Base-by-base conservation (phyloP, 2,329 filamentous ascomycete species). In the Fusarium compactum region DNA sequence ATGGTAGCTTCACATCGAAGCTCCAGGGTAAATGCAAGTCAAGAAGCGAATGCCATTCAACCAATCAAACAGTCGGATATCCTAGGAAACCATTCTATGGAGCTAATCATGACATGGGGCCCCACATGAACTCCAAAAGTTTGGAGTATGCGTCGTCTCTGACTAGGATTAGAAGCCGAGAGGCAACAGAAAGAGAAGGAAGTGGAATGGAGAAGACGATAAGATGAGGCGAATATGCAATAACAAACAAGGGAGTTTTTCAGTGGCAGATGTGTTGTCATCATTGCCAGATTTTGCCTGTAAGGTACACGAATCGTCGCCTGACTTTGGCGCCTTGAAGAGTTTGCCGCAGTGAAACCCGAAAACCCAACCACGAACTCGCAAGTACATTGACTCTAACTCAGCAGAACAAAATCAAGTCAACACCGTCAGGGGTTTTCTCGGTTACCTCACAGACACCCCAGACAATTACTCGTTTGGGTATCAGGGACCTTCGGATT, bases 331-430 rank as follows among this genome's bases (percentile, higher is more conserved):
- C 48, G 55, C 51, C 41, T 65, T 59, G 48, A 56, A 38, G 40
- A 69, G 58, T 58, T 52, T 44, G 58, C 43, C 30, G 50, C 38
- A 30, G 54, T 71, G 63, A 67, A 67, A 68, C 67, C 54, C 43
- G 40, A 68, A 59, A 57, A n/a, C 32, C 58, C 40, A 68, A 64
- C 24, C 25, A 64, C 16, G n/a, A 54, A 62, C 41, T 20, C 20
- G 12, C 48, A 52, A 52, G 40, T 43, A 38, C 34, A 38, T 38
- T n/a, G 18, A 38, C 34, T 38, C 34, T 38, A 27, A 62, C 20
- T 41, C 20, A 20, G 20, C 25, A 61, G n/a, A 58, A 30, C 20
- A 40, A 34, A 45, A 55, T 18, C 62, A 51, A 51, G 30, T 18
- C 25, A 54, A 44, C 27, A 51, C 44, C 22, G 29, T 45, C 62